Conservation (phyloP, 2,329 filamentous ascomycete genomes). For the Botrytis fabae region DNA sequence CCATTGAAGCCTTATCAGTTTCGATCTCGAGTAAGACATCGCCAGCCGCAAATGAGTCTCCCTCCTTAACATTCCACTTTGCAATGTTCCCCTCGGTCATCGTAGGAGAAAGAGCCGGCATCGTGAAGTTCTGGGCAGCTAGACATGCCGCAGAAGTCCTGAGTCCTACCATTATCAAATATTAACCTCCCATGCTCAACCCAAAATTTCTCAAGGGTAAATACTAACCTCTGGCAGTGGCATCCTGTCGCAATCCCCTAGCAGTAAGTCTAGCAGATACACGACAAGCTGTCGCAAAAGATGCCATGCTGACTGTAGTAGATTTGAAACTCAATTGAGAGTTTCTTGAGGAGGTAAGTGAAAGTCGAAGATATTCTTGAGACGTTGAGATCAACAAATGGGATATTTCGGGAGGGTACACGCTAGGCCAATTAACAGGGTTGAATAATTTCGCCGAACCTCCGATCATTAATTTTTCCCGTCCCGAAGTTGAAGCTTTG, state of each 20-base stretch:
- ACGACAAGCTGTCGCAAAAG: constrained; percentile 63
- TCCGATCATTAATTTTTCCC: constrained; percentile 28
- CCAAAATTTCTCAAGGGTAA: constrained; percentile 23
- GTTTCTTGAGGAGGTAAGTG: constrained; percentile 27
- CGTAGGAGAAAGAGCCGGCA: constrained; percentile 87
- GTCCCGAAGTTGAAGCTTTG: constrained; percentile 8
- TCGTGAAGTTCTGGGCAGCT: constrained; percentile 83
- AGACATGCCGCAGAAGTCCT: constrained; percentile 61
- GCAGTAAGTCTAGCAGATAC: constrained; percentile 60
- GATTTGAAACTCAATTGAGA: constrained; percentile 38
- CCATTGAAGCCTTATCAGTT: constrained; percentile 93
- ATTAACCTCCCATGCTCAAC: constrained; percentile 17
- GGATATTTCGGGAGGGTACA: constrained; percentile 27
- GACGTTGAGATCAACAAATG: constrained; percentile 27
- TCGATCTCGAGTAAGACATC: constrained; percentile 91
- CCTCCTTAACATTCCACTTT: constrained; percentile 83
- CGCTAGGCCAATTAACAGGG: constrained; percentile 20
- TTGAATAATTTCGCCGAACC: constrained; percentile 29
- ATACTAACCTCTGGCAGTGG: constrained; percentile 57
- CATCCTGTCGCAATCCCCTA: constrained; percentile 55
- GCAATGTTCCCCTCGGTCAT: constrained; percentile 94
- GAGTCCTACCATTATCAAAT: constrained; percentile 53
- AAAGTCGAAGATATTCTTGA: constrained; percentile 27
- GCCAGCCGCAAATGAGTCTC: constrained; percentile 76
- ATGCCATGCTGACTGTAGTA: constrained; percentile 57